These are phyloP conservation scores for Tetrahymena malaccensis DNA, from an alignment of 73 alveolate genomes.

Conservation along the genomic window DNA sequence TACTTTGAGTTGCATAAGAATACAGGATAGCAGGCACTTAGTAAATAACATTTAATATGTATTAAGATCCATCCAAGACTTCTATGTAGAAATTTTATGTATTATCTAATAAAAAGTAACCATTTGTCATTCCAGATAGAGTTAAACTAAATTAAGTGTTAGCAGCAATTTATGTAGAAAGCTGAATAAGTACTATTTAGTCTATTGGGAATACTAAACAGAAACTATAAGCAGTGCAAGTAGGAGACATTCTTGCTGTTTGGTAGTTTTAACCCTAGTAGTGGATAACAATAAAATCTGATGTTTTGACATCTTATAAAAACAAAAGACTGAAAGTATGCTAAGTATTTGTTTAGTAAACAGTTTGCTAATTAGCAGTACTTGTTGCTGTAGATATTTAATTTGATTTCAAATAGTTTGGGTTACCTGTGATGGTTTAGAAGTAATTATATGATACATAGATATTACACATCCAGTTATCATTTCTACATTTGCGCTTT, in stretches of 20 bases:
- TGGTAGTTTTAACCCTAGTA: neutral
- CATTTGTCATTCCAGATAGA: neutral
- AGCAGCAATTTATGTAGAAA: neutral
- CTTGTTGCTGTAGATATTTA: neutral
- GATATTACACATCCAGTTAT: neutral
- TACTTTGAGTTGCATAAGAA: neutral
- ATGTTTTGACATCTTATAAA: neutral
- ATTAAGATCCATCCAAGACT: neutral
- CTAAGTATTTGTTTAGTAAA: neutral
- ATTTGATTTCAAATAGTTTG: neutral
- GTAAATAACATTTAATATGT: neutral
- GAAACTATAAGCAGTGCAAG: neutral
- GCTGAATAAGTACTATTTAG: neutral
- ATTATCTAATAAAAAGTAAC: neutral
- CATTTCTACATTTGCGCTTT: neutral
- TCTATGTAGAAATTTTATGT: neutral
- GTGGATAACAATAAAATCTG: neutral
- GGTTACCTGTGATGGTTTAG: neutral
- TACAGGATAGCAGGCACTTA: neutral
- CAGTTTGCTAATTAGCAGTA: neutral
- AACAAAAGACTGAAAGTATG: neutral
- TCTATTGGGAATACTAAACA: neutral
- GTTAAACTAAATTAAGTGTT: neutral
- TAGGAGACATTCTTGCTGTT: neutral
- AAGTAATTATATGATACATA: neutral